Evolutionary conservation across 2,329 filamentous ascomycete genomes (phyloP), one percentile per base, ranked within the genome.

Genomic region (Penicillium brevicompactum): DNA sequence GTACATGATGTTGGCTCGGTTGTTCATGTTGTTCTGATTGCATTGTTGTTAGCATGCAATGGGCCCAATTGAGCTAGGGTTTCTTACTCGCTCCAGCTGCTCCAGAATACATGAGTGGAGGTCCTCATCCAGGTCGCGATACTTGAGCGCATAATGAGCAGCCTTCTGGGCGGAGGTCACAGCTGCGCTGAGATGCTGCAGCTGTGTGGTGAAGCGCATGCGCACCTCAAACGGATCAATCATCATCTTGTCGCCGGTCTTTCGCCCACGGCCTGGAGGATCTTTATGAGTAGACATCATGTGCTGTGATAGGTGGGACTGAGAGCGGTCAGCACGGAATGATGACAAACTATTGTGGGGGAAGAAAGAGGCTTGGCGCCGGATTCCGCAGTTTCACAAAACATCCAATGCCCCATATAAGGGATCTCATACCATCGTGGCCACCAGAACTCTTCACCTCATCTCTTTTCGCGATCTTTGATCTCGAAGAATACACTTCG

Each of bases 1-100:
- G 76, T 96, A 99, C 89, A 99, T 96, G 73, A 99, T 97, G 72
- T 99, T 99, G 56, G 94, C 95, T 57, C 93, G 84, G 49, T 88
- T 96, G 76, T 99, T 99, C 89, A 99, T 96, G 63, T 90, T 93
- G 64, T 91, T 96, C 84, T 92, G 34, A 37, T 14, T 4, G n/a
- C 6, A 16, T 37, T n/a, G 16, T 37, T 37, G 34, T 37, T n/a
- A 37, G 34, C 14, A 37, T 37, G 14, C 5, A 13, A 4, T 37
- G 34, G 4, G 14, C 14, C 6, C 34, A 37, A 37, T 37, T 37
- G 34, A 37, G 16, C 4, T 14, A 5, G 16, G 22, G 6, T 30
- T 24, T 71, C 80, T 63, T 73, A 91, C 90, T 67, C 86, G 84
- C 74, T 97, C 93, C 30, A 99, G 82, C 74, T 97, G 93, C 76